Percentiles rank a stretch among this genome's conserved stretches.
phyloP scores from a whole-genome alignment of 495 filamentous ascomycete species.

The Trichodelitschia bisporula region DNA sequence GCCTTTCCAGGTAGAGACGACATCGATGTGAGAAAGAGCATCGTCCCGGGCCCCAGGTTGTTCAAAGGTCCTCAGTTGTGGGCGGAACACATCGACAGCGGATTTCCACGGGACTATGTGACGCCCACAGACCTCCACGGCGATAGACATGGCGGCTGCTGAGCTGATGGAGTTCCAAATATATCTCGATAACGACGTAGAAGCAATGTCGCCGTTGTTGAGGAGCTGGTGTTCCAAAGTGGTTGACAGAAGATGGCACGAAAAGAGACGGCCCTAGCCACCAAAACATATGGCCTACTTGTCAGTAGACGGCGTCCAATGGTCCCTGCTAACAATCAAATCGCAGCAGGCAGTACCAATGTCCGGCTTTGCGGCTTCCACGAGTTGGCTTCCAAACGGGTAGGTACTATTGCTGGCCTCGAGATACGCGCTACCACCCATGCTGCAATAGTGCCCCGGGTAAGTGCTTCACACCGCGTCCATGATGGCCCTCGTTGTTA shows the following conservation, averaged over 20 bases:
- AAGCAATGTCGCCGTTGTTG: too few species aligned
- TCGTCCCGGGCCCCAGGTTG: background rate
- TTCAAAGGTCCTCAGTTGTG: background rate
- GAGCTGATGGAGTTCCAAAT: background rate
- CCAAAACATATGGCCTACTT: too few species aligned
- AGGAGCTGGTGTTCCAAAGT: too few species aligned
- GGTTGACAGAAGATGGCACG: too few species aligned
- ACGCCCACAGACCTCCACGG: background rate
- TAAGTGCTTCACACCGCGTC: constrained; percentile 43
- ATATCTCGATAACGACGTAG: too few species aligned
- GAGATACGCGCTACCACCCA: background rate
- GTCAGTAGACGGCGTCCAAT: too few species aligned
- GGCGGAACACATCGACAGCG: background rate
- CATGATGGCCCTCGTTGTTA: constrained; percentile 69
- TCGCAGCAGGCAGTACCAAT: background rate
- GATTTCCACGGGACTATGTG: background rate
- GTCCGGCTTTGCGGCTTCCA: background rate
- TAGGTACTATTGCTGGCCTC: background rate
- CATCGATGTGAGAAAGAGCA: constrained; percentile 4
- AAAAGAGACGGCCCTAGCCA: too few species aligned
- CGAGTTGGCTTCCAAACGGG: background rate
- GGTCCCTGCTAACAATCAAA: background rate
- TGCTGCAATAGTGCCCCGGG: background rate
- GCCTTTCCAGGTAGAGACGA: constrained; percentile 9
- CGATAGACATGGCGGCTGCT: background rate